A percentile compares a stretch with the other conserved stretches of the same genome.
phyloP scores from a whole-genome alignment of 2,329 filamentous ascomycete genomes.

The Cytospora piceae region DNA sequence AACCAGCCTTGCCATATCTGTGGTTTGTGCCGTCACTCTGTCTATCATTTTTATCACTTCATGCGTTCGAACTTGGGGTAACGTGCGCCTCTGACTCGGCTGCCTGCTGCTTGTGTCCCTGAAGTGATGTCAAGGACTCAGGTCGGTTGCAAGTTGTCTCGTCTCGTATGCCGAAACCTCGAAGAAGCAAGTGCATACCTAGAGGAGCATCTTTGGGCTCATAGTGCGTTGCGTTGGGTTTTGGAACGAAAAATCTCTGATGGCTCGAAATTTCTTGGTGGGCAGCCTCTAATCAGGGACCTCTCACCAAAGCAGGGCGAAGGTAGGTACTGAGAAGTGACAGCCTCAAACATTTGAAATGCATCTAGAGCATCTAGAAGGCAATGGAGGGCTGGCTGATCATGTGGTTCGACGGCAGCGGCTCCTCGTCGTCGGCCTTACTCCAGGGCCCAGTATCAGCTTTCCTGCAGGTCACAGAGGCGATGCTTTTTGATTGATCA shows the following conservation, averaged over 20 bases:
- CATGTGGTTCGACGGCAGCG: conserved; percentile 22
- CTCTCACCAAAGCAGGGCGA: conserved; percentile 26
- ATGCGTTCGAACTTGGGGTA: conserved; percentile 19
- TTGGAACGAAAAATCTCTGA: neutral
- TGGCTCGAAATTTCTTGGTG: conserved; percentile 9
- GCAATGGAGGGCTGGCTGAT: conserved; percentile 15
- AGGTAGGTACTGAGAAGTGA: conserved; percentile 7
- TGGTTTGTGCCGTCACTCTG: conserved; percentile 14
- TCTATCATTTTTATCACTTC: conserved; percentile 7
- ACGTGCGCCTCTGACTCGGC: conserved; percentile 21
- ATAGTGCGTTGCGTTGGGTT: conserved; percentile 16
- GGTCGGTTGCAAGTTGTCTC: neutral
- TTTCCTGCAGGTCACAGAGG: conserved; percentile 14
- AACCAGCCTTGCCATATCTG: conserved; percentile 10
- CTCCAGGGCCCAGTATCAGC: conserved; percentile 5
- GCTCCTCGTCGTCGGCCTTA: conserved; percentile 15
- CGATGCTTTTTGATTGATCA: conserved; percentile 29
- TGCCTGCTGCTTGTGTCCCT: neutral
- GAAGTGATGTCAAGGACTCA: neutral
- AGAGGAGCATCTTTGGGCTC: conserved; percentile 11
- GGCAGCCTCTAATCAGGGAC: conserved; percentile 18
- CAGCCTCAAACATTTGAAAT: conserved; percentile 2
- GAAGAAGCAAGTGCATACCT: conserved; percentile 1
- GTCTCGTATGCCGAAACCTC: neutral
- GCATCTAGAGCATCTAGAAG: conserved; percentile 7